Base-by-base conservation (phyloP, 768 basidiomycete species). In the Nevesoporus exiguus region DNA sequence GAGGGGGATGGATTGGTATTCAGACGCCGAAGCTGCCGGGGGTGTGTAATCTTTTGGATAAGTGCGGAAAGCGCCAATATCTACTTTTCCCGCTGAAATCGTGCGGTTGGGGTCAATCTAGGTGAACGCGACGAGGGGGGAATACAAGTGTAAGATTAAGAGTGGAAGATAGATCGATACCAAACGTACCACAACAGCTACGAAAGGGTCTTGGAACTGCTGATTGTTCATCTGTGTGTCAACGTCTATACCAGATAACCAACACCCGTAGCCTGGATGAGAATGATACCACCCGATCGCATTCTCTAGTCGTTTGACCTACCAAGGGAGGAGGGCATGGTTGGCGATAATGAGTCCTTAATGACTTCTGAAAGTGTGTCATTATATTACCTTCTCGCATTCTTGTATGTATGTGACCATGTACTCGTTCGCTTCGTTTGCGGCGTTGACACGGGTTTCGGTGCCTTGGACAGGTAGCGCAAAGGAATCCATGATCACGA, bases 41-140 rank as follows among this genome's bases (percentile, higher is more conserved):
- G 96, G 94, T 2, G 86, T 93, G 73, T 97, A 97, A 63, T 87
- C 88, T 76, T 93, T 92, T 4, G 97, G 97, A 69, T 92, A 99
- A 0, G 97, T 98, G 55, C 97, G 80, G 81, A 99, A 99, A 5
- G 97, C 97, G 51, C 97, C 96, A 62, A 99, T 98, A 71, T 98
- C 97, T 46, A 99, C 97, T 73, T 93, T 95, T 25, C 97, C 97
- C 0, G 96, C 96, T 9, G 96, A 98, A 62, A 99, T 88, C 34
- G 96, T 99, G 57, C 96, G 89, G 73, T 98, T 98, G 8, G 96
- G 96, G 69, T 99, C 96, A 65, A 99, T 93, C 93, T 94, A 54
- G 25, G 14, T 33, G 4, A 14, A 7, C 10, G 21, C 48, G 13
- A 33, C 31, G 13, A 33, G 10, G 17, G 29, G 5, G 10, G 5